Percentiles rank a stretch among this genome's conserved stretches.
These are phyloP conservation scores for Pyricularia pennisetigena DNA, from an alignment of 2,329 filamentous ascomycete genomes.

Conservation along the genomic window DNA sequence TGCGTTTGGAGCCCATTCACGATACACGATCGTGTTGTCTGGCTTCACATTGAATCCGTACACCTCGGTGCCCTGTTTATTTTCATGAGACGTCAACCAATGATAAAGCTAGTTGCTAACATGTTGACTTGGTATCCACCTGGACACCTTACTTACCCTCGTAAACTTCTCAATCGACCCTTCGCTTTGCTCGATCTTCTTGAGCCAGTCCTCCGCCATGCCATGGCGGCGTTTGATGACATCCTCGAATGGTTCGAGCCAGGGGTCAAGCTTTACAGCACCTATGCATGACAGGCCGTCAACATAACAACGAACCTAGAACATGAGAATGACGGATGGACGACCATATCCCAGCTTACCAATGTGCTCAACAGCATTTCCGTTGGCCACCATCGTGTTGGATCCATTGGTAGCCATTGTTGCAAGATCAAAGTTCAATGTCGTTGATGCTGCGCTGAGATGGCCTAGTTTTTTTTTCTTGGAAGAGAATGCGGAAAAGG, in stretches of 20 bases:
- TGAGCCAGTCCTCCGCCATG: conserved; percentile 79
- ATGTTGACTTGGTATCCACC: background rate
- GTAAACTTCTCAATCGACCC: conserved; percentile 90
- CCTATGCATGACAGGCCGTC: conserved; percentile 39
- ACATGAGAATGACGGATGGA: conserved; percentile 15
- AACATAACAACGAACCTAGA: background rate
- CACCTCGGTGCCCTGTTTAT: conserved; percentile 66
- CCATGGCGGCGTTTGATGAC: conserved; percentile 66
- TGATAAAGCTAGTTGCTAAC: background rate
- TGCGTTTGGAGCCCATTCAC: conserved; percentile 95
- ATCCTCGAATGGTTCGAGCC: conserved; percentile 76
- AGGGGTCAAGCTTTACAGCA: conserved; percentile 80
- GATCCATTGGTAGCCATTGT: conserved; percentile 21
- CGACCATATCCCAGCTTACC: conserved; percentile 37
- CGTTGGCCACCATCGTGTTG: conserved; percentile 31
- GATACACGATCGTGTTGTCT: conserved; percentile 79
- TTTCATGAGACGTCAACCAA: background rate
- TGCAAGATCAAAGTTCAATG: background rate
- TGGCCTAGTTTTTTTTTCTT: background rate
- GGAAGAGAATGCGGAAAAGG: background rate
- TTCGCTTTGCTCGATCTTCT: conserved; percentile 70
- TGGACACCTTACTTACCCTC: conserved; percentile 39
- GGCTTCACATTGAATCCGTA: conserved; percentile 77
- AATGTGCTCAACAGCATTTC: conserved; percentile 59
- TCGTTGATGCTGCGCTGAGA: background rate